phyloP scores from a whole-genome alignment of 805 yeast species.

The Monosporozyma yasuniensis region DNA sequence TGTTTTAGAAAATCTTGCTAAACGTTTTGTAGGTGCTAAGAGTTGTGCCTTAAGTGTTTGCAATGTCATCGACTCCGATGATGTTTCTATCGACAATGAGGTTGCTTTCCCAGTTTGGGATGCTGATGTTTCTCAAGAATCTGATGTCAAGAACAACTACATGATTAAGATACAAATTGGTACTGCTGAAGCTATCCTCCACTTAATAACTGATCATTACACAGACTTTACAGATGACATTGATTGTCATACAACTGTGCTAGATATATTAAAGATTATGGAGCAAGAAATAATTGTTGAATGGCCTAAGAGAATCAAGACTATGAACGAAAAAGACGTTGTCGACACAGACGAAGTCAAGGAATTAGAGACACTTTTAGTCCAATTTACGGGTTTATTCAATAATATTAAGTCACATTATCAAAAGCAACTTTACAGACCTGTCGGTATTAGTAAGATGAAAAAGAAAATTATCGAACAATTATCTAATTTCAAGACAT shows the following conservation, averaged over 20 bases:
- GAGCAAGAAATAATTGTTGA: conserved; percentile 53
- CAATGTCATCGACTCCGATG: conserved; percentile 20
- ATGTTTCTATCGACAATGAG: conserved; percentile 12
- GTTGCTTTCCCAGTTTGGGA: conserved; percentile 53
- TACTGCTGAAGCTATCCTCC: conserved; percentile 63
- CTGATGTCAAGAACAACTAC: conserved; percentile 52
- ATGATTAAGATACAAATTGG: conserved; percentile 76
- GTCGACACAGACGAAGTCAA: conserved; percentile 10
- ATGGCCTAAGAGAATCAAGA: conserved; percentile 40
- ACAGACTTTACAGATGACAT: conserved; percentile 65
- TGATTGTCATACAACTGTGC: conserved; percentile 47
- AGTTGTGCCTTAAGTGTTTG: conserved; percentile 51
- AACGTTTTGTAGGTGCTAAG: conserved; percentile 52
- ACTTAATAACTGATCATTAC: conserved; percentile 65
- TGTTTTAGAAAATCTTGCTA: conserved; percentile 43
- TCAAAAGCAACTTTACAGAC: conserved; percentile 62
- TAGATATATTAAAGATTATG: conserved; percentile 55
- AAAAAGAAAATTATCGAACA: conserved; percentile 16
- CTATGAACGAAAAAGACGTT: conserved; percentile 17
- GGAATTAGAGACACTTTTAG: conserved; percentile 25
- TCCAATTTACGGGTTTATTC: conserved; percentile 37
- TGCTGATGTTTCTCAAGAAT: conserved; percentile 29
- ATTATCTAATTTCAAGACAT: conserved; percentile 13
- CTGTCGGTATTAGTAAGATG: conserved; percentile 29
- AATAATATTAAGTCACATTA: conserved; percentile 59